These are phyloP conservation scores for Hibiscus mutabilis DNA, from an alignment of 345 rosid species.

Conservation along the genomic window DNA sequence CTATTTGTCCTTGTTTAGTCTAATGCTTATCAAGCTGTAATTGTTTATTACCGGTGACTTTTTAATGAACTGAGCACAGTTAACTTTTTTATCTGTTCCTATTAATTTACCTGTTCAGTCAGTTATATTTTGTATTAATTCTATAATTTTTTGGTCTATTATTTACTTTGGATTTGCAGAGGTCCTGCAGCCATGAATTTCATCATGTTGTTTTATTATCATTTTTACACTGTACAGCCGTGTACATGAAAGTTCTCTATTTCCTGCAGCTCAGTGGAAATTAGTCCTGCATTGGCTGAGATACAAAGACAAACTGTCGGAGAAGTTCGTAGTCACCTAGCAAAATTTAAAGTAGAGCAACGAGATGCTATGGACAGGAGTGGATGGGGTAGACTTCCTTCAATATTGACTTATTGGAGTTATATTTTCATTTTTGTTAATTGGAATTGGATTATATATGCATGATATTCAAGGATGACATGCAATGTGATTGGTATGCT, in stretches of 20 bases:
- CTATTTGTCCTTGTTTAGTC: neutral
- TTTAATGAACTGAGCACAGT: no score
- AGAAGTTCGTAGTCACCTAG: conserved; percentile 67
- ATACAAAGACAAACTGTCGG: conserved; percentile 86
- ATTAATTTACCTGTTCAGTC: no score
- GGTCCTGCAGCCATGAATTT: no score
- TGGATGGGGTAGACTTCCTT: conserved; percentile 75
- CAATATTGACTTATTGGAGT: neutral
- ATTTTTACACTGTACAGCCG: neutral
- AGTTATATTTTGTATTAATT: no score
- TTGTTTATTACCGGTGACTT: no score
- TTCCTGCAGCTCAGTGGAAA: conserved; percentile 81
- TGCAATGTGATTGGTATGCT: neutral
- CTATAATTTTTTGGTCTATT: no score
- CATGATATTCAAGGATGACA: neutral
- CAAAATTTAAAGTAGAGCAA: conserved; percentile 76
- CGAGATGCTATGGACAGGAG: conserved; percentile 82
- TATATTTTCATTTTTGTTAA: neutral
- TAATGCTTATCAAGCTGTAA: no score
- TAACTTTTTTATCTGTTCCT: no score
- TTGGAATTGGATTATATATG: neutral
- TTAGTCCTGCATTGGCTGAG: conserved; percentile 82
- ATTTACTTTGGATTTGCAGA: no score
- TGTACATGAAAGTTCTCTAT: conserved; percentile 5
- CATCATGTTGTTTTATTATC: no score